Evolutionary conservation across 306 rosid species (phyloP).

Genomic region (Medicago ruthenica): DNA sequence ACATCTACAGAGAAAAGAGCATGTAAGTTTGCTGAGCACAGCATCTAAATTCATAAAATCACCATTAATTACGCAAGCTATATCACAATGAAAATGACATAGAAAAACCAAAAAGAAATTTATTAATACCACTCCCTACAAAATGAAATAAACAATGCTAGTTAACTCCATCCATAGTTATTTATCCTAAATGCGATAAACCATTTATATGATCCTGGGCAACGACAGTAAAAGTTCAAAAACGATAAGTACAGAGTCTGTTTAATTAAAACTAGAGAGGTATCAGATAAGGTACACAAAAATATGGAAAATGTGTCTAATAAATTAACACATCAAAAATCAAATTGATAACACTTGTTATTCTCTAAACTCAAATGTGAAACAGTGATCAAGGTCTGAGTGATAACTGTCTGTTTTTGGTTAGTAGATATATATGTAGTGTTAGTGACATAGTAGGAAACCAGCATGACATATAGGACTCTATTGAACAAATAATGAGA

Average conservation of each 20-base stretch:
- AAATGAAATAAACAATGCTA: conserved; percentile 23
- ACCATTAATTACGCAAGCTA: conserved; percentile 31
- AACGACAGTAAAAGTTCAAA: conserved; percentile 22
- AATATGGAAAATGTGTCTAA: conserved; percentile 29
- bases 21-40: conserved; percentile 21
- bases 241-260: not conserved
- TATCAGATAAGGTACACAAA: conserved; percentile 19
- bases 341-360: conserved; percentile 24
- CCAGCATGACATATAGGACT: conserved; percentile 10
- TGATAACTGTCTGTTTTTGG: not conserved
- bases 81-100: conserved; percentile 23
- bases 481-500: conserved; percentile 36
- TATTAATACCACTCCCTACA: conserved; percentile 17
- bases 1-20: not conserved
- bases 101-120: conserved; percentile 21
- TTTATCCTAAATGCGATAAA: conserved; percentile 24
- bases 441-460: not conserved
- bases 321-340: conserved; percentile 32
- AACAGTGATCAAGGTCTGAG: conserved; percentile 31
- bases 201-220: not conserved
- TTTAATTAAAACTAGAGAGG: conserved; percentile 24
- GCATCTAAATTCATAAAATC: conserved; percentile 30
- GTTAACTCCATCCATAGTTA: conserved; percentile 7
- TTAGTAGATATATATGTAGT: conserved; percentile 15
- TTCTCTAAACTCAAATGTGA: conserved; percentile 22